Evolutionary conservation across 1,139 yeast genomes (phyloP).

Genomic region (Zygosaccharomyces sapae): DNA sequence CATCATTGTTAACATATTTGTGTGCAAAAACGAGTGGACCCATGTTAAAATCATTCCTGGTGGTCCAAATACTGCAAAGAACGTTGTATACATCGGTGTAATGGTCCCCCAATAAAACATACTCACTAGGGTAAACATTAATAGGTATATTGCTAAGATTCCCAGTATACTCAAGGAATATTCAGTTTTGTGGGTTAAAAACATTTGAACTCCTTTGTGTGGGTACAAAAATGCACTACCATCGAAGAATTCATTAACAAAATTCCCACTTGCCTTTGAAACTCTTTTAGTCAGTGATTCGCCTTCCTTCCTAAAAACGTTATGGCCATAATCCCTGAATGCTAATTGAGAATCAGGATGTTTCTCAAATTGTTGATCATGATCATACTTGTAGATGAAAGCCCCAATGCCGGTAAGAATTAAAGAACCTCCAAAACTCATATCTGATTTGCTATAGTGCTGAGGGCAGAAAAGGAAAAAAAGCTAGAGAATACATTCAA

Average conservation of each 20-base stretch:
- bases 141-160: slow-evolving; percentile 20
- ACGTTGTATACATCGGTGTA: slow-evolving; percentile 31
- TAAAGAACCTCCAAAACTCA: slow-evolving; percentile 34
- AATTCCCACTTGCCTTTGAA: slow-evolving; percentile 19
- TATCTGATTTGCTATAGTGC: slow-evolving; percentile 6
- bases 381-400: slow-evolving; percentile 27
- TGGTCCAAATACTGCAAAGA: slow-evolving; percentile 33
- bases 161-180: slow-evolving; percentile 19
- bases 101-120: slow-evolving; percentile 31
- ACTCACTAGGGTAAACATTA: slow-evolving; percentile 21
- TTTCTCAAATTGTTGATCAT: slow-evolving; percentile 22
- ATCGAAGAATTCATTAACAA: slow-evolving; percentile 24
- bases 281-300: slow-evolving; percentile 12
- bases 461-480: not conserved
- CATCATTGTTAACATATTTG: slow-evolving; percentile 33
- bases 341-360: slow-evolving; percentile 20
- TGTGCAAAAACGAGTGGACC: slow-evolving; percentile 30
- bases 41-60: slow-evolving; percentile 29
- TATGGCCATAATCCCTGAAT: slow-evolving; percentile 12
- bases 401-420: slow-evolving; percentile 32
- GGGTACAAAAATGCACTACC: slow-evolving; percentile 29
- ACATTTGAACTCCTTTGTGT: slow-evolving; percentile 23
- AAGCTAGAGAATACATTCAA: not conserved
- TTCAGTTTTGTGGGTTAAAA: slow-evolving; percentile 16
- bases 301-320: slow-evolving; percentile 18